Conservation (phyloP, 805 yeast genomes). For the Ogataea ganodermae region DNA sequence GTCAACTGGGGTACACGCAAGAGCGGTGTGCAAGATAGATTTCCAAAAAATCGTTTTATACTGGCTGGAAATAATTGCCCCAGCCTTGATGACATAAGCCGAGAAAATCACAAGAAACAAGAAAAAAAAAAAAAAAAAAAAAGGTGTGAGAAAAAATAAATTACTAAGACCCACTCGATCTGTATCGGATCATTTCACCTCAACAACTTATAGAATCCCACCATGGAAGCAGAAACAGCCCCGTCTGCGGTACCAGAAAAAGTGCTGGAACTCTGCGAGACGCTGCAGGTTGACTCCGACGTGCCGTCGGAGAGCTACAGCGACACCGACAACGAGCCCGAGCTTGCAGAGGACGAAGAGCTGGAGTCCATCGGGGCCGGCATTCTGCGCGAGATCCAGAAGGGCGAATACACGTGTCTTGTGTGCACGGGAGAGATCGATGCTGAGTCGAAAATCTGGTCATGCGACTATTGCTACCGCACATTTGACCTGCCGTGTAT, state of each 20-base stretch:
- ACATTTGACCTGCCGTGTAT: slow-evolving; percentile 88
- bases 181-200: too few species aligned
- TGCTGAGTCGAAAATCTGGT: slow-evolving; percentile 67
- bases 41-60: slow-evolving; percentile 3
- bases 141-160: too few species aligned
- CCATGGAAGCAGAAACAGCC: neutral
- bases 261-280: neutral
- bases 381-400: slow-evolving; percentile 59
- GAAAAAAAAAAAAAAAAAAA: neutral
- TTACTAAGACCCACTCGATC: neutral
- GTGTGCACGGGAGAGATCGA: slow-evolving; percentile 87
- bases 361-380: slow-evolving; percentile 30
- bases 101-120: neutral
- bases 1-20: too few species aligned
- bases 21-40: too few species aligned
- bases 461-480: slow-evolving; percentile 74
- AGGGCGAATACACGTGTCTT: slow-evolving; percentile 78
- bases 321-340: slow-evolving; percentile 1
- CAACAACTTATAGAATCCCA: neutral
- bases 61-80: neutral
- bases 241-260: neutral
- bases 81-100: slow-evolving; percentile 1
- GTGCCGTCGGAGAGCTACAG: neutral
- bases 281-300: neutral
- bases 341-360: slow-evolving; percentile 7